Base-by-base conservation (phyloP, 1,284 basidiomycete species). In the Leccinum griseonigrum region DNA sequence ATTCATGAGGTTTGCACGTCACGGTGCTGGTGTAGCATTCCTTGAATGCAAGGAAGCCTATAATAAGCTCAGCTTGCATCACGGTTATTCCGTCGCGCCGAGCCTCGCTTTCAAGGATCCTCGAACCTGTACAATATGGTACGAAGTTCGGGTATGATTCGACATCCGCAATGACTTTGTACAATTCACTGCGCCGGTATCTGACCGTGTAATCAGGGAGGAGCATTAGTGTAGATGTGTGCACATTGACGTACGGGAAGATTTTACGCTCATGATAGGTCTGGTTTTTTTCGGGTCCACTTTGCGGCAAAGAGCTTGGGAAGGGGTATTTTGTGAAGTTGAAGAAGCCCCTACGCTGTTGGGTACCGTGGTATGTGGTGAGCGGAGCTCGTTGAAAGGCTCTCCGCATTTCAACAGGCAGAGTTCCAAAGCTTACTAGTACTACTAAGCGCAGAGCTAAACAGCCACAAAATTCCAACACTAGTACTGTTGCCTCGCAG, bases 21-120 rank as follows among this genome's bases (percentile, higher is more conserved):
- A 98, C 96, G 55, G 82, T 81, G 72, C 94, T 96, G 52, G 91
- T 82, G 75, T 98, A 99, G 72, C 86, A 88, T 77, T 98, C 97
- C 64, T 85, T 83, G 70, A 98, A 90, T 6, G 87, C 83, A 65
- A 95, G 85, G 74, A 98, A 98, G 0, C 94, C 94, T 28, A 97
- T 91, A 0, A 87, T 87, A 61, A 98, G 79, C 72, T 98, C 94
- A 9, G 92, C 95, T 48, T 95, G 85, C 78, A 95, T 86, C 51
- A 82, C 70, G 60, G 79, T 82, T 22, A 71, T 74, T 64, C 78
- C 71, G 58, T 79, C 75, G 54, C 75, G 69, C 54, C 65, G 58
- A 59, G 68, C 48, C 52, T 60, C 62, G 64, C 58, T 64, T 60
- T 74, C 74, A 46, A 95, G 77, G 51, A 97, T 84, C 28, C 85